Percentiles rank a stretch among this genome's conserved stretches.
These are phyloP conservation scores for Gossypium anomalum DNA, from an alignment of 345 rosid genomes.

Conservation along the genomic window DNA sequence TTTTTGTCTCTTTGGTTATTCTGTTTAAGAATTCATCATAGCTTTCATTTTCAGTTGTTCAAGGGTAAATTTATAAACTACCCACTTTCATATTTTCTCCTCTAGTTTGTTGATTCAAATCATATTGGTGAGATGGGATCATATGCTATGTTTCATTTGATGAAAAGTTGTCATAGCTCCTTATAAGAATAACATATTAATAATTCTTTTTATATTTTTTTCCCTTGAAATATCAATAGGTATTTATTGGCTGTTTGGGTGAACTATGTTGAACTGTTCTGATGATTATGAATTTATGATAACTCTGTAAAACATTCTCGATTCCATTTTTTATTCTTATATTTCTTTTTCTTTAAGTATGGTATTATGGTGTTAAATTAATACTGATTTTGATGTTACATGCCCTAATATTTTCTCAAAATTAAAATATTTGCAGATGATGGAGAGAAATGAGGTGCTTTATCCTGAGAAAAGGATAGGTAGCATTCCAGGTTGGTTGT, in stretches of 20 bases:
- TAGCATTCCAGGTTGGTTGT: conserved; percentile 61
- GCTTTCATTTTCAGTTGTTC: neutral
- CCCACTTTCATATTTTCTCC: neutral
- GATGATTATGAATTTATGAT: neutral
- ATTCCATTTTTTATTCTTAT: neutral
- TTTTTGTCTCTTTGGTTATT: neutral
- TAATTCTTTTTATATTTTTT: neutral
- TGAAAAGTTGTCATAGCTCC: neutral
- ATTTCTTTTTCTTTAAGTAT: neutral
- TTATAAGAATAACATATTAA: neutral
- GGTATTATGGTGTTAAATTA: neutral
- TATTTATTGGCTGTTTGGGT: neutral
- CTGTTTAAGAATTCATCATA: neutral
- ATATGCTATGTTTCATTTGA: conserved; percentile 1
- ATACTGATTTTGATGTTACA: neutral
- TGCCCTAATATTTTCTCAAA: neutral
- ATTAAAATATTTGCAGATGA: conserved; percentile 44
- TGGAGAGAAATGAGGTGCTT: conserved; percentile 34
- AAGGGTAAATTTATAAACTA: neutral
- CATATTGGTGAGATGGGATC: neutral
- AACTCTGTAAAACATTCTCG: neutral
- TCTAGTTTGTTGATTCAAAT: neutral
- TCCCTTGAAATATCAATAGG: neutral
- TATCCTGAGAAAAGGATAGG: conserved; percentile 64
- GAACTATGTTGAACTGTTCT: neutral